Evolutionary conservation across 1,139 yeast species (phyloP).

Genomic region (Geotrichum phurueaensis): DNA sequence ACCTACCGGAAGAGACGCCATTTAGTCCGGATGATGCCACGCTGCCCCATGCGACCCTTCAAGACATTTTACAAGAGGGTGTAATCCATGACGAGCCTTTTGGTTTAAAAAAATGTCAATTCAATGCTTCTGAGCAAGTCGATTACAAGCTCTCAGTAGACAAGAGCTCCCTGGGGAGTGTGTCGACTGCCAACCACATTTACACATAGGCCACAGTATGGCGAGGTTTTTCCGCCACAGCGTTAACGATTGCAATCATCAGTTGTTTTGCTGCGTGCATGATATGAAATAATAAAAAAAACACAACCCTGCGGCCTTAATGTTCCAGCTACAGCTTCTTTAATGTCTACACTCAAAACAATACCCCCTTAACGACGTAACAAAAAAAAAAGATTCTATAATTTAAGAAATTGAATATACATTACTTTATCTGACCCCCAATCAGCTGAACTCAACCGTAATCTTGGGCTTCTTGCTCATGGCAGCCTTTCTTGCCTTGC

Average conservation of each 20-base stretch:
- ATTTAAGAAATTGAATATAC: not conserved
- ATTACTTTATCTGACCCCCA: not conserved
- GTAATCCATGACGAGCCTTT: not conserved
- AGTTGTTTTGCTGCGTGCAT: not conserved
- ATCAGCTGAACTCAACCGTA: slow-evolving; percentile 11
- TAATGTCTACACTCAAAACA: not conserved
- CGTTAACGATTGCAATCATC: not conserved
- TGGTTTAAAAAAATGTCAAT: not conserved
- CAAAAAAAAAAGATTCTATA: not conserved
- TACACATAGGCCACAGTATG: no score
- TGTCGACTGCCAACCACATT: no score
- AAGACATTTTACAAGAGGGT: not conserved
- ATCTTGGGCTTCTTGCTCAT: slow-evolving; percentile 10
- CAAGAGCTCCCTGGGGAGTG: no score
- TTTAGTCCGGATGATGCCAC: not conserved
- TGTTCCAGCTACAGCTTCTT: not conserved
- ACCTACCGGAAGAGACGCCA: not conserved
- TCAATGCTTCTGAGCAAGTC: no score
- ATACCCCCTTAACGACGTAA: not conserved
- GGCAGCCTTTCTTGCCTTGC: slow-evolving; percentile 7
- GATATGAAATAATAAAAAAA: no score
- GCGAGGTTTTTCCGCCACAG: not conserved
- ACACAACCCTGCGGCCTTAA: not conserved
- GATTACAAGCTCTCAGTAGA: no score
- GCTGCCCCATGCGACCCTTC: not conserved